phyloP scores from a whole-genome alignment of 1,139 yeast genomes.

The Candida tetrigidarum region DNA sequence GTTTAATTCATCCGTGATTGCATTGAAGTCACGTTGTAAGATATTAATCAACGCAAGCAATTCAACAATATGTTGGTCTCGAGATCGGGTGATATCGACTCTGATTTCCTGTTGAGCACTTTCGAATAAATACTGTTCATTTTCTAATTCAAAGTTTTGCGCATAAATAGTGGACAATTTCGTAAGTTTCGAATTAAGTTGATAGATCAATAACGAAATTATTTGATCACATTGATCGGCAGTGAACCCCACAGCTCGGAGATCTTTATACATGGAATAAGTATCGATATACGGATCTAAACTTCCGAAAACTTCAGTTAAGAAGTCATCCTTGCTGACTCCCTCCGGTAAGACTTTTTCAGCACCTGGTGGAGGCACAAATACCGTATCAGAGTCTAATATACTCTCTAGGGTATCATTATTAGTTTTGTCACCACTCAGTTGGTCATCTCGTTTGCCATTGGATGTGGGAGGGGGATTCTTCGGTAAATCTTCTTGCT shows the following conservation, averaged over 20 bases:
- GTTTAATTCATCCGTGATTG: constrained; percentile 76
- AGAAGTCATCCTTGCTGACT: constrained; percentile 21
- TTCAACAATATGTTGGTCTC: constrained; percentile 75
- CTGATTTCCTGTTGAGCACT: constrained; percentile 90
- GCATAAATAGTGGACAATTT: constrained; percentile 63
- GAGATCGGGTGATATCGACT: constrained; percentile 74
- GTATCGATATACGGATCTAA: constrained; percentile 59
- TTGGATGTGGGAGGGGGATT: neutral
- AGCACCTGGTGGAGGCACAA: constrained; percentile 6
- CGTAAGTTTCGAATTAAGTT: constrained; percentile 57
- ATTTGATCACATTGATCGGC: constrained; percentile 57
- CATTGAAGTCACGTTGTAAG: constrained; percentile 71
- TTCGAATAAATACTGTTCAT: constrained; percentile 85
- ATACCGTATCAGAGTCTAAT: neutral
- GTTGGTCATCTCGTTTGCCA: neutral
- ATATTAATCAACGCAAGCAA: constrained; percentile 68
- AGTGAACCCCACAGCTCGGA: constrained; percentile 53
- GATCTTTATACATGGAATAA: constrained; percentile 45
- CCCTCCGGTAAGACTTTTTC: constrained; percentile 14
- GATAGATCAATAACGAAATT: constrained; percentile 51
- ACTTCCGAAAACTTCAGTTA: constrained; percentile 42
- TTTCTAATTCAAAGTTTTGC: constrained; percentile 75
- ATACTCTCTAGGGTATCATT: neutral
- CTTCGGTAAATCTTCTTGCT: no score
- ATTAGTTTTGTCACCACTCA: neutral